A percentile compares a stretch with the other conserved stretches of the same genome.
These are phyloP conservation scores for Neltuma alba DNA, from an alignment of 306 rosid species.

Conservation along the genomic window DNA sequence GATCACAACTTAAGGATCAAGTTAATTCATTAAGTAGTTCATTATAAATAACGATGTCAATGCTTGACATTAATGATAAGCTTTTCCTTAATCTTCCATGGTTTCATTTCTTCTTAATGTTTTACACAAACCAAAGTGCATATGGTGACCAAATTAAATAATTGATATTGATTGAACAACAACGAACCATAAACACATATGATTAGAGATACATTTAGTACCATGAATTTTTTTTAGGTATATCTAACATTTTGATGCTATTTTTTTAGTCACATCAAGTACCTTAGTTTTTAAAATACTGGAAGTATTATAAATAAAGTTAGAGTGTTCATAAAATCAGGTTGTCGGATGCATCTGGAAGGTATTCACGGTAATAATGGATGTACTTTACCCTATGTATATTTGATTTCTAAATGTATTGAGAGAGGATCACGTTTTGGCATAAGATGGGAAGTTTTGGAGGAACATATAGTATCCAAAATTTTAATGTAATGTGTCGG, in stretches of 20 bases:
- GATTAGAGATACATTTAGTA: no score
- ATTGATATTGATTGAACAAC: neutral
- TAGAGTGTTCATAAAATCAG: no score
- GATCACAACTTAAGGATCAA: neutral
- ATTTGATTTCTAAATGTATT: neutral
- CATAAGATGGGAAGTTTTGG: neutral
- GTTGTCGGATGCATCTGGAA: no score
- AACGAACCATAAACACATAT: no score
- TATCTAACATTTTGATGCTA: no score
- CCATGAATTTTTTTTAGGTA: no score
- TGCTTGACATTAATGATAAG: neutral
- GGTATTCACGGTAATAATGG: no score
- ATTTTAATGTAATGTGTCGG: conserved; percentile 36
- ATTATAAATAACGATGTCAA: neutral
- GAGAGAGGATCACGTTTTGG: neutral
- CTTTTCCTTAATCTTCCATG: neutral
- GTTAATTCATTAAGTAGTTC: neutral
- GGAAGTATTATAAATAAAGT: no score
- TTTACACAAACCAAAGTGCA: neutral
- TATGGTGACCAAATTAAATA: neutral
- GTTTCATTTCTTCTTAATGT: neutral
- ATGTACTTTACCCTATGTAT: no score
- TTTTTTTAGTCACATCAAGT: no score
- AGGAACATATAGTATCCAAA: conserved; percentile 13
- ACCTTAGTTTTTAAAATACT: no score